Evolutionary conservation across 192 early-diverging fungal genomes (phyloP).

Genomic region (Coemansia sp.): DNA sequence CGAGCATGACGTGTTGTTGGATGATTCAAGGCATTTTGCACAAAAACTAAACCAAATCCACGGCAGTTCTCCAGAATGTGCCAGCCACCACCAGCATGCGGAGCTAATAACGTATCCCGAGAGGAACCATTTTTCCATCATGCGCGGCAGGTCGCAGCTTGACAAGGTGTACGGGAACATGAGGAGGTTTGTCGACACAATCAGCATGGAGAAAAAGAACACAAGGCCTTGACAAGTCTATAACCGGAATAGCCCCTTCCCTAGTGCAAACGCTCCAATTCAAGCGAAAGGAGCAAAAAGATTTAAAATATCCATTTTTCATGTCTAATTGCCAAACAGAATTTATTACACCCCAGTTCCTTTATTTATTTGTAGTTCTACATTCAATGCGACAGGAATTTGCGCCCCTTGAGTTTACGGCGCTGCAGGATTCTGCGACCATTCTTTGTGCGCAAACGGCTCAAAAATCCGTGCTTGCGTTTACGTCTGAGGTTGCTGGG

Average conservation of each 20-base stretch:
- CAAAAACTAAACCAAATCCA: neutral
- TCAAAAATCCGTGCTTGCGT: slow-evolving; percentile 88
- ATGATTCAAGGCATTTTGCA: slow-evolving; percentile 17
- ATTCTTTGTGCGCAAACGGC: slow-evolving; percentile 70
- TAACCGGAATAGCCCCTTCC: too few species aligned
- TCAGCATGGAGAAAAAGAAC: too few species aligned
- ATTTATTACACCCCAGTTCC: neutral
- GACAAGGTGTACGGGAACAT: slow-evolving; percentile 19
- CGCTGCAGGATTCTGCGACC: slow-evolving; percentile 77
- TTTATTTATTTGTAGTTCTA: neutral
- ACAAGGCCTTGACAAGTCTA: too few species aligned
- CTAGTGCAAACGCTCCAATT: too few species aligned
- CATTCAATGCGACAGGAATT: slow-evolving; percentile 75
- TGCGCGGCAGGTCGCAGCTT: slow-evolving; percentile 26
- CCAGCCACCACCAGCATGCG: neutral
- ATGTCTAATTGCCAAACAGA: too few species aligned
- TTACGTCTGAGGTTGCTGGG: slow-evolving; percentile 89
- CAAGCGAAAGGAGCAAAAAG: too few species aligned
- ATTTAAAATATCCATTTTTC: too few species aligned
- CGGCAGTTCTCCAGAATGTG: neutral
- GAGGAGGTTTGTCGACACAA: slow-evolving; percentile 6
- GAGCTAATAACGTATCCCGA: slow-evolving; percentile 20
- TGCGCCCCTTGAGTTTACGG: slow-evolving; percentile 86
- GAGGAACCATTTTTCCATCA: slow-evolving; percentile 27
- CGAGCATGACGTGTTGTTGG: slow-evolving; percentile 20